Percentiles rank a stretch among this genome's conserved stretches.
These are phyloP conservation scores for Trichoderma gracile DNA, from an alignment of 2,329 filamentous ascomycete genomes.

Conservation along the genomic window DNA sequence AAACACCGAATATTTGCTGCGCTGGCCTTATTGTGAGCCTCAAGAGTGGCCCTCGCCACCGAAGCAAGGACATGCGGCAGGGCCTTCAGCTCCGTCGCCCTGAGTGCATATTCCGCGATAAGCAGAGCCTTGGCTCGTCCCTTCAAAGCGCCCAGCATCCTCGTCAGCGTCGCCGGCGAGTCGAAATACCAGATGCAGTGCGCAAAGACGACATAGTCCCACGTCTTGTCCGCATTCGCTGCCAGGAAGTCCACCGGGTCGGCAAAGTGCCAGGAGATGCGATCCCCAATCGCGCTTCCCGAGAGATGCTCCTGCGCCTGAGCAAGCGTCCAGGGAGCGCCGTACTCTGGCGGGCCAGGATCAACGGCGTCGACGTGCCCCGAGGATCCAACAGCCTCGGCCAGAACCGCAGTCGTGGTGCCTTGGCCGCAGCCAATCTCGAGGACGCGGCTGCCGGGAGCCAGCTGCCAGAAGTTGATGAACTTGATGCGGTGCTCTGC, in stretches of 20 bases:
- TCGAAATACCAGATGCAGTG: constrained; percentile 59
- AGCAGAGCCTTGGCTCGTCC: constrained; percentile 30
- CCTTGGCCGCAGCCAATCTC: constrained; percentile 64
- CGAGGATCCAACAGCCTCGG: constrained; percentile 45
- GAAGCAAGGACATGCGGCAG: constrained; percentile 55
- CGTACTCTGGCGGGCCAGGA: constrained; percentile 52
- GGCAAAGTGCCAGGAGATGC: constrained; percentile 47
- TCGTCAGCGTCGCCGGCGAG: constrained; percentile 35
- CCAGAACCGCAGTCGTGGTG: constrained; percentile 56
- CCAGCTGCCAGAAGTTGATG: constrained; percentile 40
- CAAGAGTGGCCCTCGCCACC: constrained; percentile 46
- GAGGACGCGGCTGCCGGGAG: constrained; percentile 47
- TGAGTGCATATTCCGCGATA: constrained; percentile 36
- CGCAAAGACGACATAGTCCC: constrained; percentile 50
- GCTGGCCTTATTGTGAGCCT: constrained; percentile 43
- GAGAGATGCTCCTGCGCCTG: constrained; percentile 51
- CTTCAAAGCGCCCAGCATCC: constrained; percentile 31
- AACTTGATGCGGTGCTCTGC: constrained; percentile 42
- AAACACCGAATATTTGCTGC: constrained; percentile 50
- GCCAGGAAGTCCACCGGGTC: constrained; percentile 41
- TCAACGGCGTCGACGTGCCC: constrained; percentile 55
- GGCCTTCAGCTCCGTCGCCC: constrained; percentile 41
- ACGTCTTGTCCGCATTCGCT: constrained; percentile 33
- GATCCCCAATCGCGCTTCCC: constrained; percentile 41
- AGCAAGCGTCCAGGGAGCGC: constrained; percentile 50